Base-by-base conservation (phyloP, 306 rosid genomes). In the Cicer pinnatifidum region DNA sequence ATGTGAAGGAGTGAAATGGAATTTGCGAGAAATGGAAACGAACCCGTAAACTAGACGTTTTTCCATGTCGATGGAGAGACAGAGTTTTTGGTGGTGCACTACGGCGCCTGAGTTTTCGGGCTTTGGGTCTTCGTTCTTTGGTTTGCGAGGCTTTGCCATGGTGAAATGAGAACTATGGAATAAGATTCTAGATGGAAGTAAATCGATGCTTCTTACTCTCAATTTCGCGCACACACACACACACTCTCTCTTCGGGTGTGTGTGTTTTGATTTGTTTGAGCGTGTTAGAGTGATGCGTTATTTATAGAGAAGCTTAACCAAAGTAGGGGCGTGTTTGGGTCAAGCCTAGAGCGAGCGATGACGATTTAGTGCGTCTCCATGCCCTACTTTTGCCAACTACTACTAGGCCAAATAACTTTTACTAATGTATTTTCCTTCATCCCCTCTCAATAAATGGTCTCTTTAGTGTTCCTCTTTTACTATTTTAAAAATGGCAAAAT, bases 81-180 rank as follows among this genome's bases (percentile, higher is more conserved):
- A 91, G 1, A 94, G 96, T 91, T 94, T 94, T 77, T 91, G 99
- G 68, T 89, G 99, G 71, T 91, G 95, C 71, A 94, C 95, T 47
- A 88, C 81, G 47, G 95, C 88, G 6, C 84, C 96, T 4, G 92
- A 83, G 77, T 86, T 94, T 0, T 91, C 99, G 10, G 97, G 90
- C 82, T 88, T 94, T 1, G 92, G 53, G 75, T 90, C 96, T 40
- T 86, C 97, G 79, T 78, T 88, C 88, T 88, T 94, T 6, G 95
- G 86, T 86, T 88, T 94, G 81, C 96, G 97, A 83, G 97, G 95
- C 84, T 94, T 94, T 67, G 96, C 99, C 99, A 88, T 94, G 70
- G 38, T 11, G 7, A 6, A 51, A 8, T 11, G 44, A 35, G 48
- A 19, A 8, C 40, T 3, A 1, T 35, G 9, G 23, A 28, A 28